phyloP scores from a whole-genome alignment of 2,329 filamentous ascomycete species.

The Helminthosporium solani region DNA sequence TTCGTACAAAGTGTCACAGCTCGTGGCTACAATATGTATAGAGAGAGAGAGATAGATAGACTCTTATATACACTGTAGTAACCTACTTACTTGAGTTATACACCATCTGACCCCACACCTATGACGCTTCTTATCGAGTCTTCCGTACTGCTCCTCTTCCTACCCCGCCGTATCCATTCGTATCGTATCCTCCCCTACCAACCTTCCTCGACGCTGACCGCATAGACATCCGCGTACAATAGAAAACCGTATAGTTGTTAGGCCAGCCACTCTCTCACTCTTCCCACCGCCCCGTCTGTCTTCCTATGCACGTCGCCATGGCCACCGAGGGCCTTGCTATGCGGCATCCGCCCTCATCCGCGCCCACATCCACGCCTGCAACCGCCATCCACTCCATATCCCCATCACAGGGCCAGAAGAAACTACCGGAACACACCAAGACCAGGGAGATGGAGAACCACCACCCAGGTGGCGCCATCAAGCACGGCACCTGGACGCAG shows the following conservation, averaged over 20 bases:
- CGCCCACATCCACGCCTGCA: conserved; percentile 21
- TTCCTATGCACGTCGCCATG: conserved; percentile 21
- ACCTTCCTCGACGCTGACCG: too few relatives aligned
- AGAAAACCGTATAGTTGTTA: too few relatives aligned
- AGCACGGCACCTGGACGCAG: conserved; percentile 47
- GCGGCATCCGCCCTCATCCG: conserved; percentile 33
- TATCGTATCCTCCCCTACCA: too few relatives aligned
- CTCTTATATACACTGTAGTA: too few relatives aligned
- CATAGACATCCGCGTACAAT: too few relatives aligned
- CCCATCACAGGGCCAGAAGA: conserved; percentile 13
- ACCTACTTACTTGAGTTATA: too few relatives aligned
- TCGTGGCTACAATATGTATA: too few relatives aligned
- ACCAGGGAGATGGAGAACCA: conserved; percentile 12
- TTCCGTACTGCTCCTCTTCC: too few relatives aligned
- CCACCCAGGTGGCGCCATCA: conserved; percentile 42
- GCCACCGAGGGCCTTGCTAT: conserved; percentile 32
- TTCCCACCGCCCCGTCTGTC: conserved; percentile 1
- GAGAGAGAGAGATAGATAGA: too few relatives aligned
- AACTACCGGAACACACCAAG: conserved; percentile 10
- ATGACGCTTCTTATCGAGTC: background rate
- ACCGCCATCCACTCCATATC: conserved; percentile 16
- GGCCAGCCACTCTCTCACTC: conserved; percentile 4
- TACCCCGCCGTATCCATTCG: too few relatives aligned
- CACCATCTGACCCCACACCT: too few relatives aligned
- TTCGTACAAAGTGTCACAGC: too few relatives aligned